Percentiles rank a stretch among this genome's conserved stretches.
phyloP scores from a whole-genome alignment of 2,329 filamentous ascomycete genomes.

The Bisporella sp. region DNA sequence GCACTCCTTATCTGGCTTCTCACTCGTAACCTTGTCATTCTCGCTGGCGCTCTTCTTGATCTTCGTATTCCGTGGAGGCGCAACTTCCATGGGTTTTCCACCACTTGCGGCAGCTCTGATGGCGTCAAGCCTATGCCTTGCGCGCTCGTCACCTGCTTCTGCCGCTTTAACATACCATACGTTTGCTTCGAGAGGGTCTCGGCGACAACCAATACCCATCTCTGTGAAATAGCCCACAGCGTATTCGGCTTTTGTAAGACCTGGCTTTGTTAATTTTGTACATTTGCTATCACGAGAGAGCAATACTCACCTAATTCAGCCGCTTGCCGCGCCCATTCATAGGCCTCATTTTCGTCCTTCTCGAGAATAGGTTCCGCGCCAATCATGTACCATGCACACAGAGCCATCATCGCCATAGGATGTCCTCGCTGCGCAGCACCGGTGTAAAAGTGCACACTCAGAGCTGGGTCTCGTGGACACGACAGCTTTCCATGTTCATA shows the following conservation, averaged over 20 bases:
- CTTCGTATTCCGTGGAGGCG: constrained; percentile 17
- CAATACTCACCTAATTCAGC: constrained; percentile 69
- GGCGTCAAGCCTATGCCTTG: constrained; percentile 76
- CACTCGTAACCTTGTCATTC: constrained; percentile 15
- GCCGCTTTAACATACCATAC: constrained; percentile 97
- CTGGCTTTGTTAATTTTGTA: constrained; percentile 15
- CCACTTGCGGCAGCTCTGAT: constrained; percentile 73
- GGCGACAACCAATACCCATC: constrained; percentile 93
- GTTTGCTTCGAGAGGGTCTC: constrained; percentile 93
- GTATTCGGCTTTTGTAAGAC: constrained; percentile 67
- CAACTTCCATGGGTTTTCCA: constrained; percentile 26
- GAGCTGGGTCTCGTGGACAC: constrained; percentile 83
- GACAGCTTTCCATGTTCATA: constrained; percentile 88
- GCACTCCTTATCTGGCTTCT: constrained; percentile 21
- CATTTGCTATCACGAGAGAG: background rate
- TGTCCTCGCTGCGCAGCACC: constrained; percentile 81
- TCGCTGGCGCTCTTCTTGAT: constrained; percentile 19
- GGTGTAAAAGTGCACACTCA: constrained; percentile 97
- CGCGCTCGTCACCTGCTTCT: constrained; percentile 83
- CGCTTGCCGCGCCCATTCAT: constrained; percentile 87
- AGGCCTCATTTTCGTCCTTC: constrained; percentile 93
- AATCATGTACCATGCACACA: constrained; percentile 98
- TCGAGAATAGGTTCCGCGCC: constrained; percentile 87
- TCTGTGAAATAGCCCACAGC: constrained; percentile 96
- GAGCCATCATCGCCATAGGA: constrained; percentile 88